phyloP scores from a whole-genome alignment of 1,139 yeast species.

The Candida pseudoviswanathii region DNA sequence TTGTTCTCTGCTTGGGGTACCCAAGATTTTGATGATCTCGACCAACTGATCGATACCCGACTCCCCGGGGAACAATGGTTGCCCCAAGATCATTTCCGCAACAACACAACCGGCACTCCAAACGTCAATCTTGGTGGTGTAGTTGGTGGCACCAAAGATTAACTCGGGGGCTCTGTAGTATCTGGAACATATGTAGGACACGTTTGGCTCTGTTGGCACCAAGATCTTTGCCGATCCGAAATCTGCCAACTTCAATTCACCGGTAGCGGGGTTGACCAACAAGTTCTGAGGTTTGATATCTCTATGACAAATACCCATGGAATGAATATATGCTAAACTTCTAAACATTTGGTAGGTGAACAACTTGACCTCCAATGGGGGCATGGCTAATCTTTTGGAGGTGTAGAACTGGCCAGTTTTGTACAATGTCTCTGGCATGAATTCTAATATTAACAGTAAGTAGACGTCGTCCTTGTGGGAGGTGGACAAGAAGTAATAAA shows the following conservation, averaged over 20 bases:
- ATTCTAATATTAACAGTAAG: conserved; percentile 85
- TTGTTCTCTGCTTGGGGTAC: conserved; percentile 93
- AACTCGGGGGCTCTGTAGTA: conserved; percentile 95
- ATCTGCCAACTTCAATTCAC: conserved; percentile 88
- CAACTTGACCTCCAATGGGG: conserved; percentile 82
- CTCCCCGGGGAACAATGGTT: conserved; percentile 97
- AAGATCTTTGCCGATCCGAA: conserved; percentile 97
- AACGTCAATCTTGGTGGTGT: conserved; percentile 94
- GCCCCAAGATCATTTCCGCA: conserved; percentile 94
- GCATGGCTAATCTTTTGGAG: conserved; percentile 79
- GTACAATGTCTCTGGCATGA: conserved; percentile 91
- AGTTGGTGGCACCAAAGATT: conserved; percentile 87
- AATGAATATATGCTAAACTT: conserved; percentile 89
- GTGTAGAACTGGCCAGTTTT: conserved; percentile 85
- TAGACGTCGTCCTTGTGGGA: conserved; percentile 81
- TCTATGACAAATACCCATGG: conserved; percentile 91
- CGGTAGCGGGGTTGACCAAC: conserved; percentile 81
- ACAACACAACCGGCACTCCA: conserved; percentile 99
- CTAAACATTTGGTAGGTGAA: conserved; percentile 91
- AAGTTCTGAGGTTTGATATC: conserved; percentile 97
- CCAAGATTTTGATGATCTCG: conserved; percentile 92
- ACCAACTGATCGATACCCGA: conserved; percentile 97
- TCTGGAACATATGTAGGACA: conserved; percentile 92
- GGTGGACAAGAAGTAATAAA: conserved; percentile 85
- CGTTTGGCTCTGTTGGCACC: conserved; percentile 90